Base-by-base conservation (phyloP, 176 grass and related monocot genomes). In the Phragmites australis region DNA sequence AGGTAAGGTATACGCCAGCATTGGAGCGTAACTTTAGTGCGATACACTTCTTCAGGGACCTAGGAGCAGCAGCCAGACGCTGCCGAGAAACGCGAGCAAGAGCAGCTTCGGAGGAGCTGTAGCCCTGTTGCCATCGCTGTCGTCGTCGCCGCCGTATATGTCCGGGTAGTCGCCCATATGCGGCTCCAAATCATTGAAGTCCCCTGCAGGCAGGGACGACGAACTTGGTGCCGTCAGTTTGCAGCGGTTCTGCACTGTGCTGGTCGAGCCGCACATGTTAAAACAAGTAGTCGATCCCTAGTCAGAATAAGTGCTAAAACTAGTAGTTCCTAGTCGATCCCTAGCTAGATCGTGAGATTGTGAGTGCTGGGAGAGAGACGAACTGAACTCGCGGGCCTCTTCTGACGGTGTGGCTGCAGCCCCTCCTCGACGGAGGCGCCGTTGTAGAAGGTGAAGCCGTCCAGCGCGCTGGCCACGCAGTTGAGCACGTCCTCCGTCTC, bases 401-500 rank as follows among this genome's bases (percentile, higher is more conserved):
- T 7, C 70, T 81, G 57, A 11, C 8, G 52, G 83, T 84, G 75
- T 88, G 83, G n/a, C n/a, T n/a, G n/a, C n/a, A n/a, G 83, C 65
- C 77, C 76, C 76, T 88, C 88, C 47, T 84, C 70, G 3, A 91
- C 65, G 65, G 88, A 72, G 40, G 92, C 88, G 57, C 92, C 92
- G 68, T 88, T 91, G 75, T 73, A 44, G 83, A 94, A 94, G 19
- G 57, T 45, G 83, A 94, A 91, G 71, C 76, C 86, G 72, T 91
- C 80, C 6, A 88, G 58, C 65, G 80, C 68, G 64, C 68, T 84
- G 45, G 83, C 88, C 12, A 94, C 88, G 63, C 92, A 94, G 75
- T 56, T 83, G 62, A 91, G 88, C 80, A 91, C 79, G 39, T 88
- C 79, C 85, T 88, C 80, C 57, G 88, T 91, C 88, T 94, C 92